Evolutionary conservation across 495 filamentous ascomycete species (phyloP), one percentile per base, ranked within the genome.

Genomic region (Articulospora tetracladia): DNA sequence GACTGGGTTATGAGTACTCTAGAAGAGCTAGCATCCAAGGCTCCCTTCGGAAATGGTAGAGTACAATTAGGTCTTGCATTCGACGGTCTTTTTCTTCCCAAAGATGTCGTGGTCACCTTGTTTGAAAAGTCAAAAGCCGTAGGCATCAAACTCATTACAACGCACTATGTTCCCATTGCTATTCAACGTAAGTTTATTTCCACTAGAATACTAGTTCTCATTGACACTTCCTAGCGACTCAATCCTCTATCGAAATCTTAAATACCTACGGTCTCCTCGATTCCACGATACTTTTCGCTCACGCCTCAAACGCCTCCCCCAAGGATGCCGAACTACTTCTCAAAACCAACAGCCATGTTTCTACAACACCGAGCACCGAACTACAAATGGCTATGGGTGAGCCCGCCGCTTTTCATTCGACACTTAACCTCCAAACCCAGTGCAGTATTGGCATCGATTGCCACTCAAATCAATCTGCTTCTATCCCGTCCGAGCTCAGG

Each of bases 381-480:
- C 50, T 77, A 19, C 74, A 79, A 56, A 80, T 73, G 71, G 71
- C 13, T n/a, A 23, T 50, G 7, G 64, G 64, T 0, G 20, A 19
- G 1, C 56, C 59, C 20, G 46, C 44, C 8, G 60, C 61, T 0
- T 67, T 59, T 34, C 32, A 59, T 24, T 15, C 57, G 13, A 39
- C 30, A 12, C 53, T 61, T 0, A 70, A 64, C n/a, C 65, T 70
- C 8, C 57, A 59, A 15, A 36, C 54, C 3, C 61, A 72, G 47
- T 65, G 66, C 46, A 75, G 74, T 8, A 63, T 84, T 13, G 81
- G 81, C 11, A 64, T 80, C 15, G 79, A 83, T 59, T 81, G 77
- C 53, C 79, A 83, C 61, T 73, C 65, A 50, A 75, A 71, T 55
- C 72, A 72, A 25, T 68, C 73, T 1, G 68, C 63, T 1, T 72